Percentiles rank a stretch among this genome's conserved stretches.
Evolutionary conservation across 352 stramenopile genomes (phyloP).

Genomic region (Phytophthora nicotianae): DNA sequence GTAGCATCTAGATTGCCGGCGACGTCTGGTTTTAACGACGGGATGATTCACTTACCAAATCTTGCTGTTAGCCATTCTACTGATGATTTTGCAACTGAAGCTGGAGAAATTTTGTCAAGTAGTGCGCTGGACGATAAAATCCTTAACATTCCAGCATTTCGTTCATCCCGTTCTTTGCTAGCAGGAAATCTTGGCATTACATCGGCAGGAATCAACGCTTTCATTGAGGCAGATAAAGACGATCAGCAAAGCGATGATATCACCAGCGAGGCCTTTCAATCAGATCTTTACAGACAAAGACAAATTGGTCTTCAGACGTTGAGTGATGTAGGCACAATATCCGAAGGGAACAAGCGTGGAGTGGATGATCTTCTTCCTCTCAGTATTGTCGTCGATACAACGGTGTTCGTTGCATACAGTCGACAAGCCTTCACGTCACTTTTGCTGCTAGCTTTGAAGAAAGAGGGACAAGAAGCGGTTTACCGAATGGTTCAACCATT

Average conservation of each 20-base stretch:
- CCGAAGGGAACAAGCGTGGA: neutral
- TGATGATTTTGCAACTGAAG: conserved; percentile 13
- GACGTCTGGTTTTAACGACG: conserved; percentile 4
- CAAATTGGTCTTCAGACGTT: neutral
- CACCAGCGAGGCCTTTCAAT: conserved; percentile 21
- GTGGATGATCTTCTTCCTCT: conserved; percentile 36
- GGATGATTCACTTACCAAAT: conserved; percentile 20
- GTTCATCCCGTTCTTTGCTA: neutral
- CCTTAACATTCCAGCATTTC: neutral
- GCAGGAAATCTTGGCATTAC: neutral
- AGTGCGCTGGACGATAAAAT: conserved; percentile 4
- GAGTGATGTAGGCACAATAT: neutral
- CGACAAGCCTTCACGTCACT: conserved; percentile 35
- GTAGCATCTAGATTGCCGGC: conserved; percentile 3
- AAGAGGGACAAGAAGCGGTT: conserved; percentile 7
- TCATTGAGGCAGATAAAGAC: conserved; percentile 29
- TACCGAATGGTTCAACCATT: conserved; percentile 30
- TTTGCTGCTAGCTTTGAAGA: conserved; percentile 16
- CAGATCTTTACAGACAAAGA: conserved; percentile 3
- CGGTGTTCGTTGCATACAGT: conserved; percentile 38
- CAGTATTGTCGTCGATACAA: conserved; percentile 32
- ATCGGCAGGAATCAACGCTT: conserved; percentile 14
- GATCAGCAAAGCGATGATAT: conserved; percentile 25
- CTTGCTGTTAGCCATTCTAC: conserved; percentile 15
- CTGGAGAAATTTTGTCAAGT: neutral